These are phyloP conservation scores for Fusarium cyanostomum DNA, from an alignment of 2,329 filamentous ascomycete genomes.

Conservation along the genomic window DNA sequence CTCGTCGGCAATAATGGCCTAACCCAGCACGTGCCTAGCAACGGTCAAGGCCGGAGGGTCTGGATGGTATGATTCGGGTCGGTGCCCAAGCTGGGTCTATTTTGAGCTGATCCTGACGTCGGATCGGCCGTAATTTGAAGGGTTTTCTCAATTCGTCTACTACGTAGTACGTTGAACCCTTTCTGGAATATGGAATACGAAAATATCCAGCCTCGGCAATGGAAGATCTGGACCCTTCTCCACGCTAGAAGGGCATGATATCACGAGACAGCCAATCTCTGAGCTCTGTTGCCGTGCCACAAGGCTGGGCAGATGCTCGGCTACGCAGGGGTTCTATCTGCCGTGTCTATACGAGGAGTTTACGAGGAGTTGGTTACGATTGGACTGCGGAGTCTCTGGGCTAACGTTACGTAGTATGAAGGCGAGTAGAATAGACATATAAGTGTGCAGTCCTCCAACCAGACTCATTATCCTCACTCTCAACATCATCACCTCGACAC, in stretches of 20 bases:
- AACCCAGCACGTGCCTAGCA: no score
- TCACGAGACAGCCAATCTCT: neutral
- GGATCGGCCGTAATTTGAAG: neutral
- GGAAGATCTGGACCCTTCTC: neutral
- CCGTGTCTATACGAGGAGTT: neutral
- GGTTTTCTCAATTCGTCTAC: neutral
- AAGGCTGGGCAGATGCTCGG: no score
- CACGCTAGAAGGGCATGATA: neutral
- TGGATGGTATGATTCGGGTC: neutral
- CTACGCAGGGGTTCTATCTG: neutral
- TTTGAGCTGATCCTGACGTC: conserved; percentile 12
- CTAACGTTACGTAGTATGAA: no score
- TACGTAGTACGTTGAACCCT: no score
- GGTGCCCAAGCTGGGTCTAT: neutral
- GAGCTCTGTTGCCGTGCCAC: no score
- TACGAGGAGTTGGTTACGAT: neutral
- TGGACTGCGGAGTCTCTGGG: no score
- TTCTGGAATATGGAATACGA: neutral
- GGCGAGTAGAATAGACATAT: neutral
- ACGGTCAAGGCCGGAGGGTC: neutral
- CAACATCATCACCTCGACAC: neutral
- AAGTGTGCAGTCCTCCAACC: neutral
- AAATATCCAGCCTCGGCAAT: neutral
- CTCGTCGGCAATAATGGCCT: neutral
- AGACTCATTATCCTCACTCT: neutral